These are phyloP conservation scores for Arabidopsis arenosa DNA, from an alignment of 345 rosid genomes.

Conservation along the genomic window DNA sequence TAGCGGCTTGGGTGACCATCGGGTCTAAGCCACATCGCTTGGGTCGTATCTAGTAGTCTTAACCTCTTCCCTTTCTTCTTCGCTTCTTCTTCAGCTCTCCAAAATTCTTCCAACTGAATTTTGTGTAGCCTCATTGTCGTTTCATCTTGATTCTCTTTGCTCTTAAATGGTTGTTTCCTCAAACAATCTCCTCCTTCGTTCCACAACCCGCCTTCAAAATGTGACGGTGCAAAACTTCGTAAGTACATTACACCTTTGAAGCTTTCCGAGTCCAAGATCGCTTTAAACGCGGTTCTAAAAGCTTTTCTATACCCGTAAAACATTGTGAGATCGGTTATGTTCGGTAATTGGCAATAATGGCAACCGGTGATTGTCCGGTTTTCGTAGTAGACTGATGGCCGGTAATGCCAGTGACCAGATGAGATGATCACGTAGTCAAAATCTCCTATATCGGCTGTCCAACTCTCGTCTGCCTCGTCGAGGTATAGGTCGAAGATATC, in stretches of 20 bases:
- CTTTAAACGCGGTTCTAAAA: constrained; percentile 69
- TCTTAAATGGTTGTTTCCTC: constrained; percentile 59
- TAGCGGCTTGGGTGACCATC: constrained; percentile 86
- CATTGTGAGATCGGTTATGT: constrained; percentile 63
- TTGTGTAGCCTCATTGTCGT: constrained; percentile 57
- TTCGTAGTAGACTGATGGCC: constrained; percentile 65
- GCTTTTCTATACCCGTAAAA: constrained; percentile 70
- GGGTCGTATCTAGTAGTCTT: constrained; percentile 65
- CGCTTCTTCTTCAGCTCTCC: constrained; percentile 62
- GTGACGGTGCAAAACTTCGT: constrained; percentile 77
- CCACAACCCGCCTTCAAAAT: constrained; percentile 85
- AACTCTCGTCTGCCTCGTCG: constrained; percentile 58
- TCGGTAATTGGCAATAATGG: constrained; percentile 57
- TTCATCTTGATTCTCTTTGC: constrained; percentile 64
- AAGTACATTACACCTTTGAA: constrained; percentile 67
- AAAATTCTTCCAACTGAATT: constrained; percentile 78
- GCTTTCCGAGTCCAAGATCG: constrained; percentile 54
- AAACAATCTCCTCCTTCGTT: constrained; percentile 79
- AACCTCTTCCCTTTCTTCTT: constrained; percentile 56
- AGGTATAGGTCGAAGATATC: constrained; percentile 69
- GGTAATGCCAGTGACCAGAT: constrained; percentile 90
- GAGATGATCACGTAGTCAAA: constrained; percentile 71
- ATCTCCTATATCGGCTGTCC: constrained; percentile 62
- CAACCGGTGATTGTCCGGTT: constrained; percentile 56
- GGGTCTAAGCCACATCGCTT: constrained; percentile 65